phyloP scores from a whole-genome alignment of 305 asterid species.

The Solanum aculeatissimum region DNA sequence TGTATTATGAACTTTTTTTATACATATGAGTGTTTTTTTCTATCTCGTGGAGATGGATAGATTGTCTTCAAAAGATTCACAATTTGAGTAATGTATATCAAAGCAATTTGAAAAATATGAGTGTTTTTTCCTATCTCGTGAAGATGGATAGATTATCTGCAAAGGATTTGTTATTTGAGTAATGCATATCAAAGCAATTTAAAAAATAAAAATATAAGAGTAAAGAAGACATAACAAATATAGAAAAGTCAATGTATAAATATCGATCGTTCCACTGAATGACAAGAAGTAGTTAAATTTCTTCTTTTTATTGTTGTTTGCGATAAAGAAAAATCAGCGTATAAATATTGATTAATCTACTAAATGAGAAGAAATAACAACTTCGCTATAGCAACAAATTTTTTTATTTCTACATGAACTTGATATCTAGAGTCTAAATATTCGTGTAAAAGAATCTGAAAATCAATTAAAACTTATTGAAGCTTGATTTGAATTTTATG shows the following conservation, averaged over 20 bases:
- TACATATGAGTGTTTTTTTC: neutral
- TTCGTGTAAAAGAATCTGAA: no score
- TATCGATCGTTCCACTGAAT: neutral
- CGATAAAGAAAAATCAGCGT: neutral
- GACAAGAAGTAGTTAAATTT: neutral
- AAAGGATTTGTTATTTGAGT: neutral
- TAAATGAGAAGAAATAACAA: neutral
- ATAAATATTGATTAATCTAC: neutral
- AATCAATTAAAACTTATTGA: no score
- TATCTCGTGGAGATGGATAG: neutral
- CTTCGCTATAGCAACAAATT: no score
- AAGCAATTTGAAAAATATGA: neutral
- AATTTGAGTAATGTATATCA: neutral
- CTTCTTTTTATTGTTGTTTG: neutral
- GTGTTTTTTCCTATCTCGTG: neutral
- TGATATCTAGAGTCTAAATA: no score
- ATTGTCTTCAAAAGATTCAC: neutral
- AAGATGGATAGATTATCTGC: neutral
- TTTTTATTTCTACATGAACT: no score
- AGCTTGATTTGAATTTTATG: no score
- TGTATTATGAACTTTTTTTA: neutral
- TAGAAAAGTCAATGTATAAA: neutral
- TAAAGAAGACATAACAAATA: neutral
- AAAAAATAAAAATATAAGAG: neutral
- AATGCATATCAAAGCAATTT: neutral